A percentile compares a stretch with the other conserved stretches of the same genome.
phyloP scores from a whole-genome alignment of 2,329 filamentous ascomycete genomes.

The Phialophora tarda region DNA sequence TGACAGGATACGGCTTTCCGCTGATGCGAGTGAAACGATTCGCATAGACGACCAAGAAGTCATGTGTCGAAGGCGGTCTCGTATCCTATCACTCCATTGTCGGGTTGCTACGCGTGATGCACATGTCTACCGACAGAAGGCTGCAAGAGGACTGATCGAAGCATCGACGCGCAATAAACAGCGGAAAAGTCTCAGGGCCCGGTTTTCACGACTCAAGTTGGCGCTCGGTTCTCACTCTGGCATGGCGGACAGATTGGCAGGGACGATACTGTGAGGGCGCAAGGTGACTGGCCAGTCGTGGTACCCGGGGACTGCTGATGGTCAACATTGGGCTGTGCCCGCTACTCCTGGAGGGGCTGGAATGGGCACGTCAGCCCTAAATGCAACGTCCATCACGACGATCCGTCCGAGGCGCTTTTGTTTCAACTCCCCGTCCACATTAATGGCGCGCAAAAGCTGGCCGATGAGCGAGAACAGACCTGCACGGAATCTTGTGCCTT shows the following conservation, averaged over 20 bases:
- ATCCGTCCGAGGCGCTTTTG: not conserved
- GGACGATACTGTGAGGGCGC: not conserved
- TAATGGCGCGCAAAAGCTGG: not conserved
- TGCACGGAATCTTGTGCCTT: not conserved
- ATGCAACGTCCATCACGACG: slow-evolving; percentile 25
- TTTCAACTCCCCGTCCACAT: not conserved
- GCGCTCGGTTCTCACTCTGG: slow-evolving; percentile 4
- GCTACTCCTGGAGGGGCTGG: not conserved
- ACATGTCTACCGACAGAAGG: not conserved
- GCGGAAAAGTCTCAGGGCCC: not conserved
- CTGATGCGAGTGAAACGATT: slow-evolving; percentile 21
- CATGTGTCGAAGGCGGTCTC: not conserved
- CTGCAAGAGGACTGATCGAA: not conserved
- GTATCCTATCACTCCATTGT: not conserved
- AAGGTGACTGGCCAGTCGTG: slow-evolving; percentile 2
- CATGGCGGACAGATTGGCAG: slow-evolving; percentile 1
- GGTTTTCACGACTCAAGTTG: not conserved
- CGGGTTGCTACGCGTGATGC: not conserved
- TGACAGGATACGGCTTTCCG: slow-evolving; percentile 21
- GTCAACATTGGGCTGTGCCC: not conserved
- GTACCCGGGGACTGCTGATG: slow-evolving; percentile 1
- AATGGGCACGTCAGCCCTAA: slow-evolving; percentile 23
- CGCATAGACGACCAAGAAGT: slow-evolving; percentile 9
- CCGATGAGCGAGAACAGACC: not conserved
- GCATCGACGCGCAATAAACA: not conserved